A percentile compares a stretch with the other conserved stretches of the same genome.
Evolutionary conservation across 2,329 filamentous ascomycete species (phyloP).

Genomic region (Fusarium proliferatum): DNA sequence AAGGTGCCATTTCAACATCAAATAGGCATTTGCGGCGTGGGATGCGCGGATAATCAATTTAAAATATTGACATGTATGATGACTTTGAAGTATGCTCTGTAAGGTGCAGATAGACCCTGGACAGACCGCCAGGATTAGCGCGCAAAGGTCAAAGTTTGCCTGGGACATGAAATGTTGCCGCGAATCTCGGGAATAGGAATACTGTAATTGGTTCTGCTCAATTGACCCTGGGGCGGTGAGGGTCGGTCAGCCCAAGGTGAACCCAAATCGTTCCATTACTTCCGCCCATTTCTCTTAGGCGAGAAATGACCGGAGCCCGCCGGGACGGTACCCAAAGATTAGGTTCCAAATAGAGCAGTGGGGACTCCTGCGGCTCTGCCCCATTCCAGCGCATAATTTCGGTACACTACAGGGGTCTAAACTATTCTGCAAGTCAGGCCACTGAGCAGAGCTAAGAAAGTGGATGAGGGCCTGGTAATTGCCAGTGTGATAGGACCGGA

Average conservation of each 20-base stretch:
- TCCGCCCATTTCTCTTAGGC: not conserved
- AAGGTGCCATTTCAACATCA: fast-evolving
- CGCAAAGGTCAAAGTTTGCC: fast-evolving
- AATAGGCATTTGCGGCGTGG: not conserved
- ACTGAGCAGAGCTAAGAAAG: not conserved
- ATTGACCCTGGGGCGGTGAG: not conserved
- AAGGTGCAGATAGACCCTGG: not conserved
- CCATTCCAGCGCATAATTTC: constrained; percentile 1
- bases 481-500: not conserved
- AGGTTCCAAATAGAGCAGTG: not conserved
- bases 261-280: not conserved
- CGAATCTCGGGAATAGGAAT: fast-evolving
- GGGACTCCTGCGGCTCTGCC: not conserved
- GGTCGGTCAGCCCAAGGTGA: not conserved
- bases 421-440: constrained; percentile 5
- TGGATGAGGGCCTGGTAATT: not conserved
- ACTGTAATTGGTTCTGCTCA: not conserved
- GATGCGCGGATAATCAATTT: not conserved
- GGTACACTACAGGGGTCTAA: not conserved
- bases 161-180: not conserved
- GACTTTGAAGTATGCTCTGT: not conserved
- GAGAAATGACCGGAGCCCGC: not conserved
- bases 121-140: fast-evolving
- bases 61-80: no score
- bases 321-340: not conserved